Base-by-base conservation (phyloP, 495 filamentous ascomycete genomes). In the Hypoxylon fuscum region DNA sequence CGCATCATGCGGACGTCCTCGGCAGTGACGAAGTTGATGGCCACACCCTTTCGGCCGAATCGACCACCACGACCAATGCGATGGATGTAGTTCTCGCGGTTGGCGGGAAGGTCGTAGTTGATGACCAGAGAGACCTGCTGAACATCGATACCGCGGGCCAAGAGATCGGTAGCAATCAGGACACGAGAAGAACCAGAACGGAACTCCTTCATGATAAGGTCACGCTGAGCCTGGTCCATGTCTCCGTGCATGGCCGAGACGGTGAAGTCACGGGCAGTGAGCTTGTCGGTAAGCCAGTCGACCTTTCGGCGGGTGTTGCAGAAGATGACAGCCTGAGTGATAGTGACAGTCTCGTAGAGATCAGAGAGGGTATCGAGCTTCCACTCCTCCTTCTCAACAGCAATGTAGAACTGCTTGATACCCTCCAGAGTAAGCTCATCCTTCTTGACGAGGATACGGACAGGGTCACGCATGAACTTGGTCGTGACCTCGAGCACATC, bases 81-180 rank as follows among this genome's bases (percentile, higher is more conserved):
- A 82, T 98, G 95, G 79, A 98, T 98, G 89, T 98, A 98, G 85
- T 98, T 98, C 82, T 98, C 95, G 74, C 95, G 92, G 83, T 98
- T 98, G 77, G 91, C 90, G 52, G 95, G 95, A 14, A 98, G 84
- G 77, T 98, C 95, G 81, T 98, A 98, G 86, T 98, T 98, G 86
- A 98, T 98, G 80, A 98, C 95, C 73, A 98, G 85, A 60, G 93
- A 97, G 49, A 98, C 95, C 79, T 98, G 95, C 82, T 98, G 95
- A 62, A 98, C 95, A 78, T 98, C 95, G 79, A 98, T 98, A 87
- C 95, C 95, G 84, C 95, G 93, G 68, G 95, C 95, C 82, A 95
- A 85, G 51, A 98, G 85, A 76, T 98, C 95, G 68, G 95, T 98
- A 70, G 96, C 92, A 72, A 98, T 98, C 72, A 98, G 82, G 60